Evolutionary conservation across 2,329 filamentous ascomycete species (phyloP).

Genomic region (Paraphaeosphaeria minitans): DNA sequence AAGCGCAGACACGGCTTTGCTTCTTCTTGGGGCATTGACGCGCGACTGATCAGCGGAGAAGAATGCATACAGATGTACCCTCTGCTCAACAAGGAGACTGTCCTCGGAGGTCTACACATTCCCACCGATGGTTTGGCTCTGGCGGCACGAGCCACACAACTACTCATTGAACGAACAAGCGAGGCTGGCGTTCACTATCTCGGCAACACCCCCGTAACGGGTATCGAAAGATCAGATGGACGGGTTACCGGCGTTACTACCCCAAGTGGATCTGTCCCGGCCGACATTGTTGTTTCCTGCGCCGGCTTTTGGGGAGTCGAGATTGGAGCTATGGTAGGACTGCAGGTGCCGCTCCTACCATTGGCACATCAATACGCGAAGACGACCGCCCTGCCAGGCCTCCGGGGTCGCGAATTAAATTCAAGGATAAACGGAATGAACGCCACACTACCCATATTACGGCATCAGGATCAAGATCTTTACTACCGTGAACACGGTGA

Average conservation of each 20-base stretch:
- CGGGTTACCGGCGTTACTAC: constrained; percentile 63
- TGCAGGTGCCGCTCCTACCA: constrained; percentile 64
- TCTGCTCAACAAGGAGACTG: constrained; percentile 57
- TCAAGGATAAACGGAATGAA: constrained; percentile 53
- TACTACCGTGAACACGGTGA: constrained; percentile 70
- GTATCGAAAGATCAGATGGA: constrained; percentile 56
- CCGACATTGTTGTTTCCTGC: constrained; percentile 67
- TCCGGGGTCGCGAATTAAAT: constrained; percentile 49
- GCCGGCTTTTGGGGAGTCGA: constrained; percentile 71
- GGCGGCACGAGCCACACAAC: constrained; percentile 65
- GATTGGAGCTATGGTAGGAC: constrained; percentile 64
- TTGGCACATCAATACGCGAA: constrained; percentile 69
- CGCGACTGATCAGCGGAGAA: constrained; percentile 57
- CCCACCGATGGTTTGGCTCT: constrained; percentile 66
- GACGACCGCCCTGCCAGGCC: constrained; percentile 58
- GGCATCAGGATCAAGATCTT: constrained; percentile 67
- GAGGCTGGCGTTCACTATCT: constrained; percentile 64
- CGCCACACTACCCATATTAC: constrained; percentile 62
- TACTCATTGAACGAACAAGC: constrained; percentile 63
- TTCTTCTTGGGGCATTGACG: constrained; percentile 64
- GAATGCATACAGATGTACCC: constrained; percentile 62
- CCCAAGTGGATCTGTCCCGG: constrained; percentile 55
- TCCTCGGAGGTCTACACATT: constrained; percentile 65
- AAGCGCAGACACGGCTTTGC: constrained; percentile 68
- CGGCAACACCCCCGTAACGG: constrained; percentile 62